Evolutionary conservation across 768 basidiomycete genomes (phyloP).

Genomic region (Boletus subcaerulescens): DNA sequence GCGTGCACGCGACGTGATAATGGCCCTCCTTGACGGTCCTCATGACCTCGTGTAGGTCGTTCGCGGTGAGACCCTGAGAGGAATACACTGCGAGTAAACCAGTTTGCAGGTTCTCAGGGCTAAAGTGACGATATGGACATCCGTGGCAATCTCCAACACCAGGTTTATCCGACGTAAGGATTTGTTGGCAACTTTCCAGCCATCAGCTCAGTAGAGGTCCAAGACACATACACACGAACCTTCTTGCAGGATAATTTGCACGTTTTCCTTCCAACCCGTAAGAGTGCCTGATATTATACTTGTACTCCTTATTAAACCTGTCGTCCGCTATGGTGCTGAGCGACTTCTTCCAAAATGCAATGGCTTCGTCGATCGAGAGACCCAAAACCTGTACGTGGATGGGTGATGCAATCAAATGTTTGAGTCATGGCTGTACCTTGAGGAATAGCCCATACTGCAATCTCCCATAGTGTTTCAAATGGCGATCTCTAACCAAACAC

Average conservation of each 20-base stretch:
- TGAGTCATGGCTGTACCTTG: slow-evolving; percentile 55
- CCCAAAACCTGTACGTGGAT: slow-evolving; percentile 69
- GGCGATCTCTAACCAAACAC: slow-evolving; percentile 68
- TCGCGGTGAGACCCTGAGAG: slow-evolving; percentile 56
- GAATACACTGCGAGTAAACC: slow-evolving; percentile 70
- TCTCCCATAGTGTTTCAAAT: slow-evolving; percentile 90
- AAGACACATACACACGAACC: slow-evolving; percentile 40
- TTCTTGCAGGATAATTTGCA: slow-evolving; percentile 92
- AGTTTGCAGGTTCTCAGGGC: slow-evolving; percentile 75
- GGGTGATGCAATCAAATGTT: neutral
- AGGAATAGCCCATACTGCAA: slow-evolving; percentile 92
- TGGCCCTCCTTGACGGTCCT: slow-evolving; percentile 72
- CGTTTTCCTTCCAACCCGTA: slow-evolving; percentile 94
- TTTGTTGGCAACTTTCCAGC: slow-evolving; percentile 74
- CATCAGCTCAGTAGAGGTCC: neutral
- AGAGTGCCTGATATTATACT: slow-evolving; percentile 94
- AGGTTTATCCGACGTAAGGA: slow-evolving; percentile 69
- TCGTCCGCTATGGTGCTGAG: slow-evolving; percentile 82
- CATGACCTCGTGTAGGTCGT: slow-evolving; percentile 82
- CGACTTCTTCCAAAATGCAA: slow-evolving; percentile 89
- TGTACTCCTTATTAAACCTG: slow-evolving; percentile 97
- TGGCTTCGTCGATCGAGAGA: slow-evolving; percentile 89
- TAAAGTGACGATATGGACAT: slow-evolving; percentile 91
- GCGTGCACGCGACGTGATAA: slow-evolving; percentile 94
- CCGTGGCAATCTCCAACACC: slow-evolving; percentile 71